Percentiles rank a stretch among this genome's conserved stretches.
These are phyloP conservation scores for Pilatotrama ljubarskyi DNA, from an alignment of 768 basidiomycete species.

Conservation along the genomic window DNA sequence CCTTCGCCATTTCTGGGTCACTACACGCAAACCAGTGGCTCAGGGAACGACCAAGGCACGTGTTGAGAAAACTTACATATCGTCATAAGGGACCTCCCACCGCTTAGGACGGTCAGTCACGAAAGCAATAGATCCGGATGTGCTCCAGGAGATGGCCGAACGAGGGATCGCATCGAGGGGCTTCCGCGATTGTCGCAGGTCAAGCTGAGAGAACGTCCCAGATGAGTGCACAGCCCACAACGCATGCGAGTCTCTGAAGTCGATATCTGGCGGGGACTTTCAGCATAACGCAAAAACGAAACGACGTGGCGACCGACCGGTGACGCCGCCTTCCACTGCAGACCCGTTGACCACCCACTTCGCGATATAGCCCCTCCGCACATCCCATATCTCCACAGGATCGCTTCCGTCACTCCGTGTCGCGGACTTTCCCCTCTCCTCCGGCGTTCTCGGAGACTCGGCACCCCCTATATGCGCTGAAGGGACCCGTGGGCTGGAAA, in stretches of 20 bases:
- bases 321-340: constrained; percentile 68
- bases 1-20: constrained; percentile 35
- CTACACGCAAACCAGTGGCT: constrained; percentile 23
- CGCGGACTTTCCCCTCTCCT: constrained; percentile 8
- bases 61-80: constrained; percentile 50
- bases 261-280: constrained; percentile 66
- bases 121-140: constrained; percentile 63
- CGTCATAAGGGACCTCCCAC: constrained; percentile 80
- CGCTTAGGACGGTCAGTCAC: constrained; percentile 51
- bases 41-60: neutral
- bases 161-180: constrained; percentile 71
- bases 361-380: constrained; percentile 74
- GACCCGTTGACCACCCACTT: constrained; percentile 78
- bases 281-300: neutral
- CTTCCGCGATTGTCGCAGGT: constrained; percentile 61
- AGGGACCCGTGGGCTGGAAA: constrained; percentile 25
- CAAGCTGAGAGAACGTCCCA: constrained; percentile 78
- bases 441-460: constrained; percentile 10
- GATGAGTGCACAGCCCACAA: constrained; percentile 74
- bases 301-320: constrained; percentile 47
- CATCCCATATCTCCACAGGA: constrained; percentile 84
- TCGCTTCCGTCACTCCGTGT: constrained; percentile 41
- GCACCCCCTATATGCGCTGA: constrained; percentile 14
- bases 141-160: constrained; percentile 65
- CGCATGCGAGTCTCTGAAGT: constrained; percentile 68